A percentile compares a stretch with the other conserved stretches of the same genome.
Evolutionary conservation across 1,139 yeast genomes (phyloP).

Genomic region (Geotrichum siamense): DNA sequence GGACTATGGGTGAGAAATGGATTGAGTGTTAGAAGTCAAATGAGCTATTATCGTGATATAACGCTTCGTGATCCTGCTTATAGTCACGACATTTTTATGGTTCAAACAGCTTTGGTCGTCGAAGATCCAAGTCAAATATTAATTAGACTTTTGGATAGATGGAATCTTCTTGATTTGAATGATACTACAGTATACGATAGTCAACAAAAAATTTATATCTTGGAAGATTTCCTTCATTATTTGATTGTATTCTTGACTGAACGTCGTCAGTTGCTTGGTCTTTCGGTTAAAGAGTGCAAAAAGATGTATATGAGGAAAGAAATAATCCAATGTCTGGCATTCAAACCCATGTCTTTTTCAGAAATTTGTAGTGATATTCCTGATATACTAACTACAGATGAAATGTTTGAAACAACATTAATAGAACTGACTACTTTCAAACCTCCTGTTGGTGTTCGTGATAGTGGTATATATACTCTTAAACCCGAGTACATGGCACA

Average conservation of each 20-base stretch:
- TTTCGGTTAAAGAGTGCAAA: slow-evolving; percentile 45
- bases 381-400: slow-evolving; percentile 62
- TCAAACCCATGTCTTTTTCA: slow-evolving; percentile 64
- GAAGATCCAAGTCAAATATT: slow-evolving; percentile 52
- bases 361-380: slow-evolving; percentile 65
- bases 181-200: slow-evolving; percentile 35
- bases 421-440: slow-evolving; percentile 52
- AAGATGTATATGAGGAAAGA: slow-evolving; percentile 55
- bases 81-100: slow-evolving; percentile 64
- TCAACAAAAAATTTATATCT: slow-evolving; percentile 45
- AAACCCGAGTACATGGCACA: slow-evolving; percentile 49
- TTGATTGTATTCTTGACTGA: slow-evolving; percentile 67
- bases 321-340: slow-evolving; percentile 70
- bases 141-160: slow-evolving; percentile 56
- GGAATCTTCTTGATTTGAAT: slow-evolving; percentile 55
- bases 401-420: slow-evolving; percentile 63
- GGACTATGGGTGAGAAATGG: slow-evolving; percentile 94
- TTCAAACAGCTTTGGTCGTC: slow-evolving; percentile 59
- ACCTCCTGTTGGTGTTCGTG: slow-evolving; percentile 58
- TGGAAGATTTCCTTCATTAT: slow-evolving; percentile 72
- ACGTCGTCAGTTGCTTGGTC: slow-evolving; percentile 50
- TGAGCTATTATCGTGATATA: slow-evolving; percentile 72
- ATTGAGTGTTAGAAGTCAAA: slow-evolving; percentile 66
- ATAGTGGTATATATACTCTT: slow-evolving; percentile 61
- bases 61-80: slow-evolving; percentile 79